Base-by-base conservation (phyloP, 306 rosid species). In the Cajanus cajan region DNA sequence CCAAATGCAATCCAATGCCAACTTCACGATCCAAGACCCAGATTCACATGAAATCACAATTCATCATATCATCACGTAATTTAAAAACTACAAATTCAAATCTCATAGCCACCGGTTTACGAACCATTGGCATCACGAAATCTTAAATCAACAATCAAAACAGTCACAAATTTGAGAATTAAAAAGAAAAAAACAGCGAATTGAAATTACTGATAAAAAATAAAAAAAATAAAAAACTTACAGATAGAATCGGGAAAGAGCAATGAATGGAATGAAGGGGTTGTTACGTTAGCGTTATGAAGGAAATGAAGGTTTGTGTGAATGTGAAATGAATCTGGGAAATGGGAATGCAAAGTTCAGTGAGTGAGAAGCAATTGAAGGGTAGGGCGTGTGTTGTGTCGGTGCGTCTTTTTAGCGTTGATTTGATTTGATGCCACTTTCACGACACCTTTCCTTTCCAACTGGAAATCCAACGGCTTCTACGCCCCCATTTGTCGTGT, bases 281-380 rank as follows among this genome's bases (percentile, higher is more conserved):
- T 8, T 15, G 28, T 19, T 34, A 68, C 34, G 69, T 71, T 81
- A 12, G 88, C 82, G 84, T 79, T 69, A 85, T 34, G 44, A 73
- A 76, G 24, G 47, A 55, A 59, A 43, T 1, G 47, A 8, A n/a
- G 50, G 13, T 47, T 28, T 3, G 31, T 28, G 31, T 28, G 11
- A 58, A n/a, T 6, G 74, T 18, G 69, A 37, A 80, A 74, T 71
- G 63, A 82, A 76, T 65, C 21, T 65, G 76, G 25, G 11, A 25
- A 44, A n/a, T 65, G 76, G 25, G 11, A 25, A 44, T 47, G 76
- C 50, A 37, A 50, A 34, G 77, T 80, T 62, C 72, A 64, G 75
- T 43, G 84, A 80, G 66, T 34, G 74, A 65, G 77, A 57, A 73
- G 66, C 31, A 45, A 33, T 43, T 5, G 21, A 40, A 22, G 69